phyloP scores from a whole-genome alignment of 768 basidiomycete species.

The Russula vinacea region DNA sequence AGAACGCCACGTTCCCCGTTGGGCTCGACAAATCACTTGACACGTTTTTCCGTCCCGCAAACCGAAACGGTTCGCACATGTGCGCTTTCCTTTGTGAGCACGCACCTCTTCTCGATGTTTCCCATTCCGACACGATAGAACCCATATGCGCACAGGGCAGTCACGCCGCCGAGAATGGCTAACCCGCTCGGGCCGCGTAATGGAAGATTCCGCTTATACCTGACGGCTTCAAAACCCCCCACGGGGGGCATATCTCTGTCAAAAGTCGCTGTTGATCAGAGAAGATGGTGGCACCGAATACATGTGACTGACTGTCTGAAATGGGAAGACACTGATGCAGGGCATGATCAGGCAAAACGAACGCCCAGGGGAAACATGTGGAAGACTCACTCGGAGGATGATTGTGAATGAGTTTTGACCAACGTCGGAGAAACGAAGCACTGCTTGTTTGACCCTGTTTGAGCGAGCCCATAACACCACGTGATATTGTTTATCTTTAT shows the following conservation, averaged over 20 bases:
- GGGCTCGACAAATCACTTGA: conserved; percentile 47
- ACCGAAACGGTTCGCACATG: conserved; percentile 36
- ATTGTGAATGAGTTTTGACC: background rate
- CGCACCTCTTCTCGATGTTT: conserved; percentile 89
- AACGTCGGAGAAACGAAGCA: background rate
- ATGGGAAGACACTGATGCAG: conserved; percentile 50
- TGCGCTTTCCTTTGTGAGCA: conserved; percentile 30
- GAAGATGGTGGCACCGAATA: conserved; percentile 26
- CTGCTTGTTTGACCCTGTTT: background rate
- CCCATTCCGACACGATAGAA: conserved; percentile 90
- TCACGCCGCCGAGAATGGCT: conserved; percentile 82
- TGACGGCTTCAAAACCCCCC: conserved; percentile 88
- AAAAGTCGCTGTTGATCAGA: conserved; percentile 25
- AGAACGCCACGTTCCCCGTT: conserved; percentile 62
- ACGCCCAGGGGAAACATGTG: conserved; percentile 10
- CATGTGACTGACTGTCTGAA: conserved; percentile 56
- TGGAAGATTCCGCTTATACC: conserved; percentile 95
- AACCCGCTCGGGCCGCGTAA: conserved; percentile 82
- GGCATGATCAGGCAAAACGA: conserved; percentile 20
- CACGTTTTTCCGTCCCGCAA: conserved; percentile 73
- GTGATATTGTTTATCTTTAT: conserved; percentile 16
- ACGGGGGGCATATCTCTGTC: conserved; percentile 91
- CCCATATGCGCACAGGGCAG: conserved; percentile 81
- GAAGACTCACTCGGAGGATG: conserved; percentile 24
- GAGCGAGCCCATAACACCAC: conserved; percentile 2